These are phyloP conservation scores for Symbiodinium natans DNA, from an alignment of 73 alveolate species.

Conservation along the genomic window DNA sequence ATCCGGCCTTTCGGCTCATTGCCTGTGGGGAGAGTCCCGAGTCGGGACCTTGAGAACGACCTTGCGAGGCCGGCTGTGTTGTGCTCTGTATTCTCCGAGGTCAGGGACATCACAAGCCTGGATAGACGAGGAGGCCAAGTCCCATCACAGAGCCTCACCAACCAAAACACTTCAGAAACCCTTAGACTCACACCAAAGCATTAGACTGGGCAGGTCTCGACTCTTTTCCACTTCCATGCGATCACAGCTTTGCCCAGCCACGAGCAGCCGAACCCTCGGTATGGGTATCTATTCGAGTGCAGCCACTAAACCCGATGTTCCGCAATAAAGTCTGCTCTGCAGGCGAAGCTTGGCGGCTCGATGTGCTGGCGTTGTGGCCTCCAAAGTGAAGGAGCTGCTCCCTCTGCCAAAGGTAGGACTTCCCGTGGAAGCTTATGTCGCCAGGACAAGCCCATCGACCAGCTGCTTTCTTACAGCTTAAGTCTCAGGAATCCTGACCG, in stretches of 20 bases:
- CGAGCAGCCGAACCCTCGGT: slow-evolving; percentile 35
- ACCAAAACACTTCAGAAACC: background rate
- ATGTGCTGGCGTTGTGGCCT: background rate
- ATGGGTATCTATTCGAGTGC: background rate
- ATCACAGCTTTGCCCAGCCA: slow-evolving; percentile 15
- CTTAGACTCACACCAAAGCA: no score
- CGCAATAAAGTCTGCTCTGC: no score
- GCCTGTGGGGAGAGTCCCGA: slow-evolving; percentile 61
- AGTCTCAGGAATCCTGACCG: background rate
- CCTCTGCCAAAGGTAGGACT: no score
- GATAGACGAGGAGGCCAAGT: slow-evolving; percentile 38
- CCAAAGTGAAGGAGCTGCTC: background rate
- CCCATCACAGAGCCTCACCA: background rate
- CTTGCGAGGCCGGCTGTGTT: no score
- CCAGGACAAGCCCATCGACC: background rate
- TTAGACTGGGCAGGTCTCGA: background rate
- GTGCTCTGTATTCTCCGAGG: background rate
- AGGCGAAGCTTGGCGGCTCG: background rate
- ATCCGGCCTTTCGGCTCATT: slow-evolving; percentile 44
- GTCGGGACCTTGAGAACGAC: background rate
- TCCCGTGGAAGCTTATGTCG: background rate
- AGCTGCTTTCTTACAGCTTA: background rate
- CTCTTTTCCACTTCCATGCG: slow-evolving; percentile 31
- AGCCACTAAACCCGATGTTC: no score
- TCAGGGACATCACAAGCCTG: background rate